Conservation (phyloP, 208 protist species). For the Naegleria fowleri region DNA sequence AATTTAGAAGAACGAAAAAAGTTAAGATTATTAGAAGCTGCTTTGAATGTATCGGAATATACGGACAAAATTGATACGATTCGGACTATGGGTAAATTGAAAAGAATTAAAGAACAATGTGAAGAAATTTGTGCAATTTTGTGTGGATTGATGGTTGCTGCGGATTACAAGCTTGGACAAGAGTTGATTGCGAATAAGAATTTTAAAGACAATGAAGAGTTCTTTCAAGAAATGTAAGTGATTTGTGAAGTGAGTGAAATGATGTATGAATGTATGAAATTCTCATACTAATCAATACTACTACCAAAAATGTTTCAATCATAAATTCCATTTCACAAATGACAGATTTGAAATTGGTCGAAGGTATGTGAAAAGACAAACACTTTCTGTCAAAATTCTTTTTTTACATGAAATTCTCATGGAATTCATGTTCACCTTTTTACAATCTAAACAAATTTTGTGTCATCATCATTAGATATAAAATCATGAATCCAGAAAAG, state of each 20-base stretch:
- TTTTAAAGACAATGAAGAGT: constrained; percentile 54
- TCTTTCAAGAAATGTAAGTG: constrained; percentile 4
- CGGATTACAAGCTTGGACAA: constrained; percentile 33
- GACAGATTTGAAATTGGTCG: constrained; percentile 63
- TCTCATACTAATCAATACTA: no score
- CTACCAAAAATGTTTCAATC: no score
- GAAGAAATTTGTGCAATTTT: constrained; percentile 69
- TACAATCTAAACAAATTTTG: no score
- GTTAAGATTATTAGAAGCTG: constrained; percentile 71
- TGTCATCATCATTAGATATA: constrained; percentile 54
- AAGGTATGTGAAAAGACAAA: no score
- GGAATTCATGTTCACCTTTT: no score
- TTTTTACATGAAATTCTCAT: no score
- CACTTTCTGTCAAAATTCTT: no score
- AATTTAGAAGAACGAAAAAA: constrained; percentile 67
- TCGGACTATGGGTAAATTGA: constrained; percentile 52
- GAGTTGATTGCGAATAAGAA: constrained; percentile 56
- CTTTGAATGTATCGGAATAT: constrained; percentile 74
- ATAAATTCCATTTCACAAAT: constrained; percentile 50
- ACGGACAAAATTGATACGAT: constrained; percentile 76
- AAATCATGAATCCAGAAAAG: constrained; percentile 88
- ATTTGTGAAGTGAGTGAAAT: no score
- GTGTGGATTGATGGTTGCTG: constrained; percentile 65
- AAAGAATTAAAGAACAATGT: constrained; percentile 58
- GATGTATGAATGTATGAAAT: no score